Base-by-base conservation (phyloP, 352 stramenopile species). In the Pythium folliculosum region DNA sequence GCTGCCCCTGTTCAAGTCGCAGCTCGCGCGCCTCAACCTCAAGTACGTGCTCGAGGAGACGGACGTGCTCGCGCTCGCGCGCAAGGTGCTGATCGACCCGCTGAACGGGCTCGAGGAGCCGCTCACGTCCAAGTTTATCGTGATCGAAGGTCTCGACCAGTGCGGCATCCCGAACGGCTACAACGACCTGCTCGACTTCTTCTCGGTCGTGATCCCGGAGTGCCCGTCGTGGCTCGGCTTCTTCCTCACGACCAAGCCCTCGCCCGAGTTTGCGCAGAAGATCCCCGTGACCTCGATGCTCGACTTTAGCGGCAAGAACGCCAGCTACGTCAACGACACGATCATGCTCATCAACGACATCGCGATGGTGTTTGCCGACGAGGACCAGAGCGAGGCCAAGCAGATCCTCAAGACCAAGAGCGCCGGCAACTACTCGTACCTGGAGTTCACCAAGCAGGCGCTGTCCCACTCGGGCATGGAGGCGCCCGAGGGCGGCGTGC, bases 61-160 rank as follows among this genome's bases (percentile, higher is more conserved):
- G 9, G 86, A 95, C 62, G 69, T 82, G 23, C 57, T 88, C 13
- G 77, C 84, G 13, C 75, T 95, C 22, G 84, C 88, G 8, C 66
- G 64, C 12, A 95, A 95, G 68, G 67, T 95, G 58, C 70, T 95
- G 0, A 69, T 94, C 23, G 88, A 95, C 35, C 88, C 88, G 19
- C 70, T 95, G 8, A 76, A 79, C 40, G 69, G 78, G n/a, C 35
- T 94, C 10, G 82, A 91, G 48, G 84, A 90, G 60, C 84, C 86
- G 1, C 35, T 87, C 37, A 78, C 81, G 0, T 59, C 75, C 25
- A 78, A 89, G 44, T 85, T 94, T 16, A 74, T 95, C 5, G 43
- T 95, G 9, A 37, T 95, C 25, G 88, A 95, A 30, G 88, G 77
- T 9, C 63, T 95, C 16, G 88, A 95, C 65, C 84, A 95, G 70